These are phyloP conservation scores for Tubosaeta sp. DNA, from an alignment of 768 basidiomycete genomes.

Conservation along the genomic window DNA sequence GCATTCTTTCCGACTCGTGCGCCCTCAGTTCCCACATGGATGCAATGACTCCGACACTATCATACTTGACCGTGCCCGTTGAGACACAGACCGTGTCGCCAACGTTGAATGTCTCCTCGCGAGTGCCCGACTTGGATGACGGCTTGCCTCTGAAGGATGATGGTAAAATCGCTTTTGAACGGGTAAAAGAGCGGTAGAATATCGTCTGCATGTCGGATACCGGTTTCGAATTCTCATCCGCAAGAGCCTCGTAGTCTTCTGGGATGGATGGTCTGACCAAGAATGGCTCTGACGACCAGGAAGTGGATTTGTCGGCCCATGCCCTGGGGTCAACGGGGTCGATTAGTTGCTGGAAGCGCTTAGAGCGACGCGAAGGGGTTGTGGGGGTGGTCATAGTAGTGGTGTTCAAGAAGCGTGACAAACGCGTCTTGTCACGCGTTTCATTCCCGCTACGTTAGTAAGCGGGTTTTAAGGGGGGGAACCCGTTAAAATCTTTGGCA, in stretches of 20 bases:
- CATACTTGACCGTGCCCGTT: conserved; percentile 38
- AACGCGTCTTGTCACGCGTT: conserved; percentile 23
- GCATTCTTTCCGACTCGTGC: conserved; percentile 27
- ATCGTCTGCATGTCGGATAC: conserved; percentile 16
- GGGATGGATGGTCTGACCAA: conserved; percentile 17
- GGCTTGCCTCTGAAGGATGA: conserved; percentile 14
- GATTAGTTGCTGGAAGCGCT: conserved; percentile 34
- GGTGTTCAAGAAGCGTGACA: conserved; percentile 3
- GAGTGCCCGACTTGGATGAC: conserved; percentile 5
- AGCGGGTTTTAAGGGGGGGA: too few species aligned
- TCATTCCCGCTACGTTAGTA: too few species aligned
- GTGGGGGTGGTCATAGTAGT: conserved; percentile 8
- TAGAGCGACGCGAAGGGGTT: conserved; percentile 36
- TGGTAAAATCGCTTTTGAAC: conserved; percentile 12
- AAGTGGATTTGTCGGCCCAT: conserved; percentile 23
- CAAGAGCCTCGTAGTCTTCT: conserved; percentile 26
- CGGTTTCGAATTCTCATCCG: conserved; percentile 24
- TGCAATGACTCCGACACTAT: conserved; percentile 66
- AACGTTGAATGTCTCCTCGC: conserved; percentile 42
- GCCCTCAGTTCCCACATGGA: conserved; percentile 58
- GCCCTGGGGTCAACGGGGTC: conserved; percentile 23
- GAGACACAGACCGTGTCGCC: conserved; percentile 69
- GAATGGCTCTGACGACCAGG: conserved; percentile 26
- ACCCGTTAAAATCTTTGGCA: too few species aligned
- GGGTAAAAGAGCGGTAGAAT: conserved; percentile 30